Conservation (phyloP, 345 rosid genomes). For the Moringa oleifera region DNA sequence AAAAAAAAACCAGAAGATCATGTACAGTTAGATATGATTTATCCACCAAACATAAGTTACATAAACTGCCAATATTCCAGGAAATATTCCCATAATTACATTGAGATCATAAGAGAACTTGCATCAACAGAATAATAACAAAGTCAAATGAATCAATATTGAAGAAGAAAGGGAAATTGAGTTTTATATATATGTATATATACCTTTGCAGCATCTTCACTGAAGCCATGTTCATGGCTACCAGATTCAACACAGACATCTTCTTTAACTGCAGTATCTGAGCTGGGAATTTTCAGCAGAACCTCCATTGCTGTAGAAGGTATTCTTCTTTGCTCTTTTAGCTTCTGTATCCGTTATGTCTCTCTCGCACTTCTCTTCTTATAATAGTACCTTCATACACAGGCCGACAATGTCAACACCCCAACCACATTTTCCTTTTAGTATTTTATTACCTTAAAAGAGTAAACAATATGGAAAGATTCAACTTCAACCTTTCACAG, state of each 20-base stretch:
- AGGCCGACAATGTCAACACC: slow-evolving; percentile 50
- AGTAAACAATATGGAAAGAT: slow-evolving; percentile 13
- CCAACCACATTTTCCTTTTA: slow-evolving; percentile 24
- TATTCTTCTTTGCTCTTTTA: slow-evolving; percentile 9
- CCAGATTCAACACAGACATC: slow-evolving; percentile 18
- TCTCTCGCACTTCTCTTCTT: slow-evolving; percentile 5
- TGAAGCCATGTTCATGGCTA: slow-evolving; percentile 23
- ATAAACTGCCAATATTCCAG: too few relatives aligned
- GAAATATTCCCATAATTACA: too few relatives aligned
- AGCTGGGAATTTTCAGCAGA: slow-evolving; percentile 24
- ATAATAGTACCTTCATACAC: slow-evolving; percentile 4
- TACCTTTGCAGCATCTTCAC: slow-evolving; percentile 25
- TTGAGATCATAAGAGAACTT: too few relatives aligned
- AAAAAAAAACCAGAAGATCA: too few relatives aligned
- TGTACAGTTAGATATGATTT: too few relatives aligned
- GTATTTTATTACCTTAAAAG: slow-evolving; percentile 8
- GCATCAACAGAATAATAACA: background rate
- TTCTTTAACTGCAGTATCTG: slow-evolving; percentile 26
- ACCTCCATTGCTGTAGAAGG: slow-evolving; percentile 33
- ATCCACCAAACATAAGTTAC: too few relatives aligned
- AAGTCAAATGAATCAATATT: background rate
- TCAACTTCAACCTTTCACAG: slow-evolving; percentile 33
- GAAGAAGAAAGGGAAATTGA: too few relatives aligned
- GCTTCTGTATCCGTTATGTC: background rate
- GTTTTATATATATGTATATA: too few relatives aligned